Evolutionary conservation across 2,329 filamentous ascomycete species (phyloP).

Genomic region (Stagonosporopsis rhizophila): DNA sequence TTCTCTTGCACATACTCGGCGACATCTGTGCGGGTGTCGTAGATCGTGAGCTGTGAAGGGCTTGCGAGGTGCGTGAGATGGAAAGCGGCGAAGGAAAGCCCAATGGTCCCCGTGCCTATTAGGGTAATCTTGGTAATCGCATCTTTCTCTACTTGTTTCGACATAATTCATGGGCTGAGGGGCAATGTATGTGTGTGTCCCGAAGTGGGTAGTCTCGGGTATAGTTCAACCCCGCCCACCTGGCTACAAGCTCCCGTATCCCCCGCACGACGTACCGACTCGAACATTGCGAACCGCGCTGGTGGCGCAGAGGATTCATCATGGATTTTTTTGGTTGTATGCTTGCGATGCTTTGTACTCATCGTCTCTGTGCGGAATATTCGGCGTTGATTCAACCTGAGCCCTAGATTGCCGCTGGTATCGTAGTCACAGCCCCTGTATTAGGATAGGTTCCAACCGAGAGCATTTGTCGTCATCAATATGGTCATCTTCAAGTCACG

Average conservation of each 20-base stretch:
- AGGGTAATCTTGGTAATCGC: constrained; percentile 47
- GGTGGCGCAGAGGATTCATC: constrained; percentile 26
- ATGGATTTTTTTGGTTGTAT: not conserved
- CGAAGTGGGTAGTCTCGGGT: constrained; percentile 16
- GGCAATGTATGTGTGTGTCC: constrained; percentile 3
- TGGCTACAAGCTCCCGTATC: constrained; percentile 19
- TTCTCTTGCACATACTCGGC: constrained; percentile 52
- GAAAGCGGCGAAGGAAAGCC: constrained; percentile 63
- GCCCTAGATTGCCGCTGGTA: not conserved
- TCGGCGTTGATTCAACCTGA: not conserved
- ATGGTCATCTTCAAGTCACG: constrained; percentile 53
- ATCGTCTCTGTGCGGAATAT: not conserved
- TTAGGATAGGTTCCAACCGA: not conserved
- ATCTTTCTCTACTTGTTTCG: constrained; percentile 1
- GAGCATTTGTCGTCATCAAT: not conserved
- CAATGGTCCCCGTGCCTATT: constrained; percentile 59
- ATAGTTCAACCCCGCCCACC: constrained; percentile 28
- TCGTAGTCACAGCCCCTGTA: not conserved
- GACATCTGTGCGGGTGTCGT: constrained; percentile 59
- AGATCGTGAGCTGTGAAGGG: constrained; percentile 54
- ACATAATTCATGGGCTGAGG: constrained; percentile 16
- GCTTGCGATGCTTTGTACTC: not conserved
- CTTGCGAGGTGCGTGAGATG: constrained; percentile 56
- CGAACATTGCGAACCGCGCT: constrained; percentile 33
- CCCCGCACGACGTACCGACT: constrained; percentile 41